These are phyloP conservation scores for Coleophoma eucalyptorum DNA, from an alignment of 2,329 filamentous ascomycete species.

Conservation along the genomic window DNA sequence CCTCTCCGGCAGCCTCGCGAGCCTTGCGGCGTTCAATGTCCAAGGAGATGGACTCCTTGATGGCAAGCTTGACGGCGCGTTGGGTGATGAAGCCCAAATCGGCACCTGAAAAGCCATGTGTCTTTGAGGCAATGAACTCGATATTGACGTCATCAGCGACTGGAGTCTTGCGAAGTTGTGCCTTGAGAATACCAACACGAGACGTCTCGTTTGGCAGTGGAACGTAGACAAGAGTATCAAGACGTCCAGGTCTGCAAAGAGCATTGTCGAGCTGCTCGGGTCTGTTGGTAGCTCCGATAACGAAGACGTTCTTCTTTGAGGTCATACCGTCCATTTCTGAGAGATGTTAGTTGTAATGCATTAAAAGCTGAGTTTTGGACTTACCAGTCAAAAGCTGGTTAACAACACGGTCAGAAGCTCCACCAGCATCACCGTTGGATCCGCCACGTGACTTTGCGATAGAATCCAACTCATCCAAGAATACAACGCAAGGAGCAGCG, in stretches of 20 bases:
- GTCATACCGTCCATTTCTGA: constrained; percentile 99
- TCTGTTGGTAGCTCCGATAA: constrained; percentile 97
- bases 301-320: constrained; percentile 99
- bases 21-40: constrained; percentile 91
- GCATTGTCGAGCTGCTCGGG: constrained; percentile 98
- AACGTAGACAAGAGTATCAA: constrained; percentile 97
- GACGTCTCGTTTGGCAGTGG: constrained; percentile 90
- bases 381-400: constrained; percentile 97
- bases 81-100: constrained; percentile 99
- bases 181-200: constrained; percentile 85
- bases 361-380: constrained; percentile 26
- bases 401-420: constrained; percentile 98
- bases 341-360: constrained; percentile 35
- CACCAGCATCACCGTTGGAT: constrained; percentile 91
- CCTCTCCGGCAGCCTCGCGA: constrained; percentile 79
- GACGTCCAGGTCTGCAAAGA: constrained; percentile 95
- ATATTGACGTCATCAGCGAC: constrained; percentile 85
- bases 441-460: constrained; percentile 99
- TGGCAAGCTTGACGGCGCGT: constrained; percentile 97
- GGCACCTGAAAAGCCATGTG: constrained; percentile 98
- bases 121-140: constrained; percentile 90
- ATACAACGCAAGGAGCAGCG: constrained; percentile 95
- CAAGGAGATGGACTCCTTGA: constrained; percentile 88
- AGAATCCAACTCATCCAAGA: constrained; percentile 97
- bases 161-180: constrained; percentile 97